Evolutionary conservation across 1,284 basidiomycete species (phyloP), one percentile per base, ranked within the genome.

Genomic region (Puccinia triticina): DNA sequence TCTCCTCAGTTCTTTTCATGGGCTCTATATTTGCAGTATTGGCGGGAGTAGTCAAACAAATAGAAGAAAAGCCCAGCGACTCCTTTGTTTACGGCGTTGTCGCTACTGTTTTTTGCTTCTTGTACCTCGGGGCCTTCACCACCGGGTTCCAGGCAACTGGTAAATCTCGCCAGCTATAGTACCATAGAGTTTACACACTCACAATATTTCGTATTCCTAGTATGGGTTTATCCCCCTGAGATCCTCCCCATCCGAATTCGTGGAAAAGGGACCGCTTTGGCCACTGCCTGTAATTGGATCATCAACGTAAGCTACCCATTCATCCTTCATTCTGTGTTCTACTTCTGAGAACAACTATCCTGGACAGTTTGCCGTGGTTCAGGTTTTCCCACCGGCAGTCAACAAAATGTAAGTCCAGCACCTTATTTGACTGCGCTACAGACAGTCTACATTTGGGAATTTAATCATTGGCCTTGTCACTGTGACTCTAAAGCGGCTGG

Each of bases 201-300:
- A 66, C 64, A 12, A 23, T n/a, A 23, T 26, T 26, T 32, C 46
- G 11, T n/a, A 26, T 73, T 40, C 1, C 1, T 21, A 81, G 85
- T 86, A 29, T 87, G 86, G 86, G 85, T 85, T 0, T 87, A 87
- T 77, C 85, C 87, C 1, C 84, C 85, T 37, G 86, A 87, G 81
- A 86, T 87, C 67, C 82, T 85, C 34, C 85, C 86, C 0, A 83
- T 86, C 11, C 77, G 84, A 21, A 84, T 86, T 66, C 83, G 86
- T 32, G 84, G 84, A 29, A 86, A 86, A 79, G 87, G 87, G 8
- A 84, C 85, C 0, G 83, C 86, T 16, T 84, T 87, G 50, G 85
- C 85, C 1, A 87, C 87, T 2, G 85, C 85, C 40, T 85, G 84
- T 77, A 86, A 87, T 80, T 86, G 85, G 85, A 84, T 85, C 53